Percentiles rank a stretch among this genome's conserved stretches.
Evolutionary conservation across 2,329 filamentous ascomycete species (phyloP).

Genomic region (Sporothrix globosa): DNA sequence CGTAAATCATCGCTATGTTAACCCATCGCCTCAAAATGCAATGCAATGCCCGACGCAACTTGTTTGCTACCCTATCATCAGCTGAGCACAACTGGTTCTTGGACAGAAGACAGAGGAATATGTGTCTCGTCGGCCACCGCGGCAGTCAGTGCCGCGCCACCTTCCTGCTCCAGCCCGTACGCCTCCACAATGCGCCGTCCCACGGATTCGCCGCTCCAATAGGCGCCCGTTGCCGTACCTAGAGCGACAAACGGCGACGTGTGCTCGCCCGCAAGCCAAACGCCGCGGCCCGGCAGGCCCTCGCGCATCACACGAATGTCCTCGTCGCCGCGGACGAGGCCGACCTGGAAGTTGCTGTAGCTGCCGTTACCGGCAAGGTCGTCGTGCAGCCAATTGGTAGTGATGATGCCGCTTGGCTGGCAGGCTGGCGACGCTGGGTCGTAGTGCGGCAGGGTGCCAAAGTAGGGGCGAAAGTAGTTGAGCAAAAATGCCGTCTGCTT

Average conservation of each 20-base stretch:
- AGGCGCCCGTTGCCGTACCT: slow-evolving; percentile 87
- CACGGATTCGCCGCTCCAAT: slow-evolving; percentile 84
- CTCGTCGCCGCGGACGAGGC: slow-evolving; percentile 68
- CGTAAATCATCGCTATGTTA: slow-evolving; percentile 1
- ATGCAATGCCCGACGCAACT: background rate
- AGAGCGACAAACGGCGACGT: slow-evolving; percentile 87
- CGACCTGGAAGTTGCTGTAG: slow-evolving; percentile 84
- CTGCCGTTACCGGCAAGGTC: slow-evolving; percentile 78
- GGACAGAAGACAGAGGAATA: background rate
- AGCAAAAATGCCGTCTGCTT: slow-evolving; percentile 60
- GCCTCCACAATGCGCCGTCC: slow-evolving; percentile 64
- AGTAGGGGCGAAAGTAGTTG: slow-evolving; percentile 77
- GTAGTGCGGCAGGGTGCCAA: slow-evolving; percentile 73
- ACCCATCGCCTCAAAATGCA: slow-evolving; percentile 9
- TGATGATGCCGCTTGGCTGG: slow-evolving; percentile 63
- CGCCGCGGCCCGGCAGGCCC: slow-evolving; percentile 65
- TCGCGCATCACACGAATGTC: slow-evolving; percentile 69
- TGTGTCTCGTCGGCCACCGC: background rate
- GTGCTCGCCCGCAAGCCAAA: slow-evolving; percentile 91
- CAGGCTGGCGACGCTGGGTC: slow-evolving; percentile 57
- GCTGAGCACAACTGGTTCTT: background rate
- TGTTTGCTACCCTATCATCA: background rate
- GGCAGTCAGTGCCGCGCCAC: background rate
- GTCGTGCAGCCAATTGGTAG: slow-evolving; percentile 79
- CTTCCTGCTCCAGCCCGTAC: slow-evolving; percentile 44